Evolutionary conservation across 1,139 yeast genomes (phyloP).

Genomic region (Saccharomyces hybrid): DNA sequence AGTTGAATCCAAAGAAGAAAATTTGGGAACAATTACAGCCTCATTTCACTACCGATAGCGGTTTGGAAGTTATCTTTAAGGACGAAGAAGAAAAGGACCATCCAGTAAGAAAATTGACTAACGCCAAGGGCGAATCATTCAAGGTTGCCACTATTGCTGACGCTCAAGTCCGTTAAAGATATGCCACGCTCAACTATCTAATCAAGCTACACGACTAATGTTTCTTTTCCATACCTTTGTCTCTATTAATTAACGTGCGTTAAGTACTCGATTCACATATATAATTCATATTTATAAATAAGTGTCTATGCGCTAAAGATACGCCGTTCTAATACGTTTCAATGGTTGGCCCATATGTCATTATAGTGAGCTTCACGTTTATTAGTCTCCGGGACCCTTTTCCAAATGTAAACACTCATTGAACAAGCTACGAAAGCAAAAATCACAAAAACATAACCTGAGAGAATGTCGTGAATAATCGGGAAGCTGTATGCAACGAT

Average conservation of each 20-base stretch:
- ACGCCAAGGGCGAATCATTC: conserved; percentile 64
- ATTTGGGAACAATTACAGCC: conserved; percentile 96
- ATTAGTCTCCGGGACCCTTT: conserved; percentile 67
- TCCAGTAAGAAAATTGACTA: conserved; percentile 68
- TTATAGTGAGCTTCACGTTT: conserved; percentile 37
- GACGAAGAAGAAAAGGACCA: conserved; percentile 60
- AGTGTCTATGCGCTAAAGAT: not conserved
- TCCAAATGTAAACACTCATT: conserved; percentile 42
- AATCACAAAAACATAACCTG: conserved; percentile 69
- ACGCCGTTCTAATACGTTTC: not conserved
- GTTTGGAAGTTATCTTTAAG: conserved; percentile 70
- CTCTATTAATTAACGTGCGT: not conserved
- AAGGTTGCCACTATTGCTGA: conserved; percentile 57
- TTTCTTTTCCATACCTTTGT: too few relatives aligned
- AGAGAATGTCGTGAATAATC: conserved; percentile 50
- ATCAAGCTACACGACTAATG: too few relatives aligned
- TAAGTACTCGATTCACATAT: not conserved
- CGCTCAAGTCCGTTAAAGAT: conserved; percentile 67
- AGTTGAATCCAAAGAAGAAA: conserved; percentile 96
- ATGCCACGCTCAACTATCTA: not conserved
- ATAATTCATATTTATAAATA: not conserved
- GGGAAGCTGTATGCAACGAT: conserved; percentile 78
- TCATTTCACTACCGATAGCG: conserved; percentile 69
- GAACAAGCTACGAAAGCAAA: conserved; percentile 52
- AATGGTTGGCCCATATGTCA: conserved; percentile 20